These are phyloP conservation scores for Quercus tomentella DNA, from an alignment of 331 rosid species.

Conservation along the genomic window DNA sequence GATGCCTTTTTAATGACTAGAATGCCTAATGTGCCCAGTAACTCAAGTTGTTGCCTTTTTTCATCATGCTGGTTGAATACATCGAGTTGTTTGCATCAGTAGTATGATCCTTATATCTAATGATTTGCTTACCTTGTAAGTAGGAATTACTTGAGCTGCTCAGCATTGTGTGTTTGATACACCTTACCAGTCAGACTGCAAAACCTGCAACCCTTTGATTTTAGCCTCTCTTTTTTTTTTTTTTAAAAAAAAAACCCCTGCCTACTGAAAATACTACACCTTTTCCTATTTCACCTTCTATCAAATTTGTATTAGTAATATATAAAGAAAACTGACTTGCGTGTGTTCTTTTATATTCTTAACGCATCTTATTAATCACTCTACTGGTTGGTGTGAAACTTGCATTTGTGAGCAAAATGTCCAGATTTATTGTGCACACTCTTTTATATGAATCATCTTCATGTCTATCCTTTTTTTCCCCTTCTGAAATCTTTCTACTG, in stretches of 20 bases:
- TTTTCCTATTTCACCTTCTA: no score
- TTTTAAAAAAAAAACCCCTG: no score
- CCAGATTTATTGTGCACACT: neutral
- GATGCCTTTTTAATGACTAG: neutral
- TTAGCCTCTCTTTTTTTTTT: no score
- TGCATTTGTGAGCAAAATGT: neutral
- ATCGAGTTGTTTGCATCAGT: neutral
- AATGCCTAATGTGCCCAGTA: neutral
- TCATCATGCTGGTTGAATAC: neutral
- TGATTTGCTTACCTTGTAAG: neutral
- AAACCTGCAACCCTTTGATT: neutral
- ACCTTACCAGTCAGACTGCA: neutral
- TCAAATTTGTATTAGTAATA: no score
- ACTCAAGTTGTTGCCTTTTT: neutral
- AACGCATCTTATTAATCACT: no score
- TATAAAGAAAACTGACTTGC: no score
- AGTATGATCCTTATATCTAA: neutral
- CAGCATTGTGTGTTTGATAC: neutral
- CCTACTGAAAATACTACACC: no score
- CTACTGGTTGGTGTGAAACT: no score
- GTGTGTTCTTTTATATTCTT: no score
- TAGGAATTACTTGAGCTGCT: neutral
- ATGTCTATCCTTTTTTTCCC: neutral
- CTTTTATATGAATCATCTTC: neutral
- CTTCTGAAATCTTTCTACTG: neutral